Evolutionary conservation across 441 rosid species (phyloP).

Genomic region (Hypseocharis bilobata): DNA sequence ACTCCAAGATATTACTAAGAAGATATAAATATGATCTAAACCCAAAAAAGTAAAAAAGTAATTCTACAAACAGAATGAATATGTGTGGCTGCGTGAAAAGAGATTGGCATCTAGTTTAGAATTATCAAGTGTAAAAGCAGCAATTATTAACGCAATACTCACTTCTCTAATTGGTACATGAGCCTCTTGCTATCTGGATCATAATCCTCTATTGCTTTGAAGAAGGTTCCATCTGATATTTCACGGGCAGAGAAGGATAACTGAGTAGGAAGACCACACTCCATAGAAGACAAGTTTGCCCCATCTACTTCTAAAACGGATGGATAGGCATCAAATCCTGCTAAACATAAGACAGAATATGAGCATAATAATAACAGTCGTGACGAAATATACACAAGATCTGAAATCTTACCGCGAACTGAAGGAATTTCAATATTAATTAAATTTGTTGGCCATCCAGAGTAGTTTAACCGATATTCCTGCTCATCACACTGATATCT

Average conservation of each 20-base stretch:
- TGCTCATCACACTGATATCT: constrained; percentile 63
- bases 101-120: not conserved
- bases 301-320: constrained; percentile 45
- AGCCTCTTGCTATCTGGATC: constrained; percentile 88
- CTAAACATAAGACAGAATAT: constrained; percentile 22
- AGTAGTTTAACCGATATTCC: constrained; percentile 68
- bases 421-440: constrained; percentile 90
- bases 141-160: constrained; percentile 22
- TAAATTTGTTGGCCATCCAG: constrained; percentile 95
- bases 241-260: constrained; percentile 94
- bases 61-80: not conserved
- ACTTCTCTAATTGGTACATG: constrained; percentile 70
- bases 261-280: constrained; percentile 80
- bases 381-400: constrained; percentile 7
- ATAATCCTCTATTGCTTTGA: constrained; percentile 82
- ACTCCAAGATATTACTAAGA: not conserved
- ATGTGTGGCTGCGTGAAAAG: too few species aligned
- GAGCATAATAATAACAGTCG: constrained; percentile 16
- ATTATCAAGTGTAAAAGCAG: not conserved
- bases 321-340: constrained; percentile 62
- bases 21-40: too few species aligned
- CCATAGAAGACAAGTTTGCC: constrained; percentile 61
- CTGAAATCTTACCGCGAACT: constrained; percentile 41
- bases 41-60: not conserved
- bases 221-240: constrained; percentile 86